A percentile compares a stretch with the other conserved stretches of the same genome.
These are phyloP conservation scores for Abrus precatorius DNA, from an alignment of 306 rosid species.

Conservation along the genomic window DNA sequence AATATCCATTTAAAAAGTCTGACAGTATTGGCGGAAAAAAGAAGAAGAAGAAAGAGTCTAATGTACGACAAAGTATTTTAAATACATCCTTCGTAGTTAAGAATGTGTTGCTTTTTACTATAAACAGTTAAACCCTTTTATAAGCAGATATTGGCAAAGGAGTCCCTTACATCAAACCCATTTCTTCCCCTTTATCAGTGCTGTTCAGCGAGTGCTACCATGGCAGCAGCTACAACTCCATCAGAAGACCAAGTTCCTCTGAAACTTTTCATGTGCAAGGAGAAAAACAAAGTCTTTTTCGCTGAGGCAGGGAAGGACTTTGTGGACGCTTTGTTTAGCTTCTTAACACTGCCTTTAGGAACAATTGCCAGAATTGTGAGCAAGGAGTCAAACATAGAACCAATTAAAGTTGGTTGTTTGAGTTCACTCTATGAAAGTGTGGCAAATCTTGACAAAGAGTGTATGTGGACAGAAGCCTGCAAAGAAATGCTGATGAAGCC, in stretches of 20 bases:
- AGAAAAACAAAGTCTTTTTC: neutral
- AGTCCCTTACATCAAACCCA: no score
- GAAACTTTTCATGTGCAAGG: neutral
- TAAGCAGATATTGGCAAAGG: no score
- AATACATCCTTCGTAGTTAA: no score
- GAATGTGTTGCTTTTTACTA: no score
- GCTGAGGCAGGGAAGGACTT: constrained; percentile 37
- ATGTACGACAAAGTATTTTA: no score
- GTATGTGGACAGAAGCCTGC: neutral
- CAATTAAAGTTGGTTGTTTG: neutral
- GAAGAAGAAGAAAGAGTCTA: no score
- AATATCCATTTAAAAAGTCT: no score
- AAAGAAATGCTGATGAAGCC: constrained; percentile 16
- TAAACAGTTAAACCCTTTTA: no score
- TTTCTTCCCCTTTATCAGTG: no score
- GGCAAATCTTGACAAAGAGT: neutral
- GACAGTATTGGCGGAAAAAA: no score
- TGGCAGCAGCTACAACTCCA: neutral
- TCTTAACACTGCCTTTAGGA: neutral
- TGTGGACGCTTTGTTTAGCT: constrained; percentile 1
- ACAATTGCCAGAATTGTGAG: neutral
- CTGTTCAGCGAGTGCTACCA: neutral
- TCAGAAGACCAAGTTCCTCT: neutral
- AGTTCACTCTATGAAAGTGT: constrained; percentile 18
- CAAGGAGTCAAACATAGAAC: neutral